Conservation (phyloP, 176 grass and related monocot genomes). For the Panicum miliaceum region DNA sequence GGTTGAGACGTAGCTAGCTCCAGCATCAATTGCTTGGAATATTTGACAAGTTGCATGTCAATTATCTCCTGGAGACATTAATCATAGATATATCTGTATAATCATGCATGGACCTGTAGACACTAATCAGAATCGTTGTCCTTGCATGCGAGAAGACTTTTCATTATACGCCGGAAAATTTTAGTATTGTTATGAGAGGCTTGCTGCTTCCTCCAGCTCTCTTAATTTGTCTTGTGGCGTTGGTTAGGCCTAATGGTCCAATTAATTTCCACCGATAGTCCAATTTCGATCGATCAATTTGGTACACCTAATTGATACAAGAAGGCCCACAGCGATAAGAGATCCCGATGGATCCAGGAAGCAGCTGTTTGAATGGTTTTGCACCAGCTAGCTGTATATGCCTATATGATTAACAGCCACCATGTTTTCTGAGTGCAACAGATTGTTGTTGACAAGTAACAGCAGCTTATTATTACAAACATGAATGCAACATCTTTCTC, state of each 20-base stretch:
- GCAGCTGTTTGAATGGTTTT: constrained; percentile 28
- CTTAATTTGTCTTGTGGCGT: constrained; percentile 42
- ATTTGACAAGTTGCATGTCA: constrained; percentile 9
- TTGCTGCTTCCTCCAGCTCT: not conserved
- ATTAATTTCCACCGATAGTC: constrained; percentile 39
- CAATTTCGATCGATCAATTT: constrained; percentile 42
- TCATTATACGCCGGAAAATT: constrained; percentile 28
- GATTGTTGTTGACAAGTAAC: constrained; percentile 23
- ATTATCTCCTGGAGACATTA: not conserved
- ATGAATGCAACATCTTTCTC: not conserved
- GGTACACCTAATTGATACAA: constrained; percentile 48
- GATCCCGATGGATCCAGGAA: constrained; percentile 37
- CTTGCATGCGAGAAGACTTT: not conserved
- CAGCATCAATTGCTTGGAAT: constrained; percentile 38
- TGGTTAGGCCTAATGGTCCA: constrained; percentile 47
- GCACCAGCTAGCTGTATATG: not conserved
- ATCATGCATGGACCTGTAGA: constrained; percentile 10
- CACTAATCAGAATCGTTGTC: not conserved
- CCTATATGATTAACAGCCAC: not conserved
- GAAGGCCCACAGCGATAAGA: constrained; percentile 47
- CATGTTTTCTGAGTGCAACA: not conserved
- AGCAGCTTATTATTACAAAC: not conserved
- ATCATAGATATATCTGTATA: not conserved
- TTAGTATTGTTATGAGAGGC: constrained; percentile 4
- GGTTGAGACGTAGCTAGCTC: constrained; percentile 48